phyloP scores from a whole-genome alignment of 441 rosid genomes.

The Adansonia grandidieri region DNA sequence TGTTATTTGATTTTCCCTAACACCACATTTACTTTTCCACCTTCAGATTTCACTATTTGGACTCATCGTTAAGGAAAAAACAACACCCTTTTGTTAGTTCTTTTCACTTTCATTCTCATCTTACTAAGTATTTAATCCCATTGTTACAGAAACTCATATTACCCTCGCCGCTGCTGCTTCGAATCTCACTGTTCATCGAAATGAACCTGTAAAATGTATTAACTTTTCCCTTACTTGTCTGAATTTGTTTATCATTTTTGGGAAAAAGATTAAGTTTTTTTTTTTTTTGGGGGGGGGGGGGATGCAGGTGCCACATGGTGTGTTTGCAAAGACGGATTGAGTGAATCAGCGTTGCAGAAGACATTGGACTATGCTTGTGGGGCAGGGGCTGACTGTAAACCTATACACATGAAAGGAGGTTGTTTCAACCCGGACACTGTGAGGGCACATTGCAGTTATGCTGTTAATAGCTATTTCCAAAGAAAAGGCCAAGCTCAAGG shows the following conservation, averaged over 20 bases:
- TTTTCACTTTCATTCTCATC: background rate
- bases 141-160: no score
- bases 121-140: background rate
- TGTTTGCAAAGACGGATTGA: slow-evolving; percentile 66
- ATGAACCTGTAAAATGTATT: no score
- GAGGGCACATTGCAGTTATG: slow-evolving; percentile 65
- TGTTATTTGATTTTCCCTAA: background rate
- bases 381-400: slow-evolving; percentile 69
- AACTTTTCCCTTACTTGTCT: no score
- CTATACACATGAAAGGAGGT: slow-evolving; percentile 45
- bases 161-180: no score
- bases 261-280: no score
- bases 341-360: slow-evolving; percentile 60
- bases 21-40: background rate
- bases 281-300: background rate
- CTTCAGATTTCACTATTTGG: background rate
- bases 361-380: slow-evolving; percentile 78
- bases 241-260: no score
- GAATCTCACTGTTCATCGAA: background rate
- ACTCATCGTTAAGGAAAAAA: background rate
- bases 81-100: background rate
- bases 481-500: slow-evolving; percentile 61
- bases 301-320: slow-evolving; percentile 70
- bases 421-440: slow-evolving; percentile 68
- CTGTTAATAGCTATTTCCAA: slow-evolving; percentile 74